Evolutionary conservation across 2,329 filamentous ascomycete species (phyloP).

Genomic region (Curvularia lunata): DNA sequence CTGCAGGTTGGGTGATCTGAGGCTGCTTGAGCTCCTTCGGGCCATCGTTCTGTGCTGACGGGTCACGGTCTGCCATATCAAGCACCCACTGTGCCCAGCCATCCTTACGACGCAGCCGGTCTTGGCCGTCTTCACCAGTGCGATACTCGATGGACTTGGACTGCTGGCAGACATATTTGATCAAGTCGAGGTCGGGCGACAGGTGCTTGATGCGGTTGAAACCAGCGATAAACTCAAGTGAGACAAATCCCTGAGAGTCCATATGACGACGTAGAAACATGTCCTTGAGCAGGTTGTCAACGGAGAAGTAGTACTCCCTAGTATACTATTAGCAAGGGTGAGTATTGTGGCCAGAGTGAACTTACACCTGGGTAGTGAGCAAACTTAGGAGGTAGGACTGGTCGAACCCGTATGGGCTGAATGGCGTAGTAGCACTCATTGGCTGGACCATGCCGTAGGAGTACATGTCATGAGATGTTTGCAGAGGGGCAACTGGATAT

Average conservation of each 20-base stretch:
- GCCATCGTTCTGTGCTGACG: conserved; percentile 75
- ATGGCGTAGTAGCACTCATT: conserved; percentile 63
- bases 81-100: conserved; percentile 84
- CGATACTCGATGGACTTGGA: conserved; percentile 77
- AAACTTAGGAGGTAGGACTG: conserved; percentile 62
- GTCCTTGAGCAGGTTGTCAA: conserved; percentile 95
- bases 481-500: conserved; percentile 52
- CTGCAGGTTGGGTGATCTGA: conserved; percentile 47
- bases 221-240: conserved; percentile 75
- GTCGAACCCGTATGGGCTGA: conserved; percentile 62
- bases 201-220: conserved; percentile 85
- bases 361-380: conserved; percentile 67
- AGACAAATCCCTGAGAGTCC: conserved; percentile 94
- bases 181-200: conserved; percentile 72
- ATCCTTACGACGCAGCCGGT: conserved; percentile 76
- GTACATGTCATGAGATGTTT: conserved; percentile 61
- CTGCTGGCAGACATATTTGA: conserved; percentile 76
- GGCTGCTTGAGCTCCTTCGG: conserved; percentile 56
- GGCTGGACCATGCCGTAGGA: conserved; percentile 62
- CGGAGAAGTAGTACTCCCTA: conserved; percentile 94
- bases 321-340: conserved; percentile 47
- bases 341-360: neutral
- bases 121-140: conserved; percentile 75
- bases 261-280: conserved; percentile 86
- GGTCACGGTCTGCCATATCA: conserved; percentile 72